Conservation (phyloP, 495 filamentous ascomycete genomes). For the Penicillium ochrochloron region DNA sequence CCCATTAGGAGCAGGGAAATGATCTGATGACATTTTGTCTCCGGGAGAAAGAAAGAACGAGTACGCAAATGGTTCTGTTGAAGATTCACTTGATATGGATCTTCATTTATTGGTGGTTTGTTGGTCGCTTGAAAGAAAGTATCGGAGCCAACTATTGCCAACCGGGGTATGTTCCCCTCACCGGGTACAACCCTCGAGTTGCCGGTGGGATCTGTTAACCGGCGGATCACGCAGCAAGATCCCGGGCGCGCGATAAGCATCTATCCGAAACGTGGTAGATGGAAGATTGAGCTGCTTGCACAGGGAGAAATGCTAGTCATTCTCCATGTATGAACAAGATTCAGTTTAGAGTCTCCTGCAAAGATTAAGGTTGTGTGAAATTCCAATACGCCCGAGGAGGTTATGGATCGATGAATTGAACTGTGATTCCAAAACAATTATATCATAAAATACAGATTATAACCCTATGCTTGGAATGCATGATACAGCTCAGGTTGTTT, state of each 20-base stretch:
- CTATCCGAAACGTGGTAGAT: not conserved
- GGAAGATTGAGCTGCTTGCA: not conserved
- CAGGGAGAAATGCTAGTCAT: not conserved
- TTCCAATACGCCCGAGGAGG: no score
- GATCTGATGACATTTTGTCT: conserved; percentile 17
- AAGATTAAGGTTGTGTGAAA: no score
- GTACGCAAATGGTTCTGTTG: not conserved
- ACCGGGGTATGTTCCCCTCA: conserved; percentile 2
- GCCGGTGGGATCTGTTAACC: conserved; percentile 5
- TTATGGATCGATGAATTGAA: no score
- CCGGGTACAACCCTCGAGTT: conserved; percentile 13
- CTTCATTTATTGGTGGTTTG: not conserved
- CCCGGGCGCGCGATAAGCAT: not conserved
- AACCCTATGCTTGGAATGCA: not conserved
- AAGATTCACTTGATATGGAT: not conserved
- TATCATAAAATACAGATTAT: no score
- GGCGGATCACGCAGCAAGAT: not conserved
- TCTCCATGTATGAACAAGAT: not conserved
- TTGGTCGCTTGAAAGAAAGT: not conserved
- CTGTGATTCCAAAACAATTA: no score
- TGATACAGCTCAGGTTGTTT: not conserved
- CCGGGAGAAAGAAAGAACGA: not conserved
- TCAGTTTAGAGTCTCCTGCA: not conserved
- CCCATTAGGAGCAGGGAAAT: conserved; percentile 49
- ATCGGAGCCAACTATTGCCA: not conserved